Base-by-base conservation (phyloP, 805 yeast genomes). In the Teunomyces panamensis region DNA sequence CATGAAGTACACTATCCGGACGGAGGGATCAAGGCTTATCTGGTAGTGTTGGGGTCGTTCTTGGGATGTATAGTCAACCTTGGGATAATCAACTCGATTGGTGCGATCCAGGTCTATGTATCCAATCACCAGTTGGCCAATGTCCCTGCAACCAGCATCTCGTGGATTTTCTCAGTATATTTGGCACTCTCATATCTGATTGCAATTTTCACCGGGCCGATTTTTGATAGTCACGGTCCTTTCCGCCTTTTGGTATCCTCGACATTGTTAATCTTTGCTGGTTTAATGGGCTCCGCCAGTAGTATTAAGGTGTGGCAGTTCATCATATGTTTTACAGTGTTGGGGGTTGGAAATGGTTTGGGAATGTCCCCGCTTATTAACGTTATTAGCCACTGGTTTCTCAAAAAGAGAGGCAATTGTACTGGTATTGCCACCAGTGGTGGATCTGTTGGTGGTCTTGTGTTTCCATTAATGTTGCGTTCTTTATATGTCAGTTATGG, bases 371-470 rank as follows among this genome's bases (percentile, higher is more conserved):
- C 89, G 0, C 60, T 81, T 32, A 71, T 85, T 2, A 78, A 87
- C 5, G 81, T 80, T 13, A 73, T 84, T 0, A 79, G 83, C 24
- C 88, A 85, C 50, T 85, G 87, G 84, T 85, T 85, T 60, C 65
- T 71, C 33, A 66, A 63, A 30, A 82, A 73, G 55, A 69, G 90
- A 55, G 90, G 85, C 1, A 69, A 74, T 49, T 85, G 83, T 5
- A 68, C 81, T 30, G 87, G 89, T 0, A 53, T 83, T 3, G 84
- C 85, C 3, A 79, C 84, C 47, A 64, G 81, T 64, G 62, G 62
- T n/a, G 62, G 62, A 2, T 54, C 59, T 17, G 53, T 58, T 4
- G 62, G 62, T 6, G 62, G 62, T 2, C 44, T 56, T 3, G 44
- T 54, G 27, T 56, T 57, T 51, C 62, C 62, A 9, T 44, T 56